Conservation (phyloP, 345 rosid genomes). For the Laguncularia racemosa region DNA sequence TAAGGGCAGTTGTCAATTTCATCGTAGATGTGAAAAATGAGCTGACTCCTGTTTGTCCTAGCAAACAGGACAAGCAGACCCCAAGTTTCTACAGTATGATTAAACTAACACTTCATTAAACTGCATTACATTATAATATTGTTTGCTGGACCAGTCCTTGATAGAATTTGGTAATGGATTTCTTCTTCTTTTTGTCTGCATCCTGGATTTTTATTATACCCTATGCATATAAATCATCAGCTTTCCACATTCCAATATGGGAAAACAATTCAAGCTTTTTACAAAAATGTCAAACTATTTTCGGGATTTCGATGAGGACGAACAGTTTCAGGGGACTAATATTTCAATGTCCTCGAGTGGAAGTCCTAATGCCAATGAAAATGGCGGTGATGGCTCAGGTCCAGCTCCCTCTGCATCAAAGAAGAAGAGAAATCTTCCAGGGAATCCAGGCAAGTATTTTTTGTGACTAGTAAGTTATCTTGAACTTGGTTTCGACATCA, state of each 20-base stretch:
- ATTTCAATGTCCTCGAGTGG: conserved; percentile 30
- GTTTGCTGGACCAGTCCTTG: conserved; percentile 20
- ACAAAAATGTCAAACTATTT: conserved; percentile 33
- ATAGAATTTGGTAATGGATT: conserved; percentile 16
- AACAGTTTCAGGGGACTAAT: conserved; percentile 27
- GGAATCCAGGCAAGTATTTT: conserved; percentile 42
- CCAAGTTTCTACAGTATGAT: conserved; percentile 6
- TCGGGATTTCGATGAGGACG: conserved; percentile 43
- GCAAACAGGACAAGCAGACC: conserved; percentile 24
- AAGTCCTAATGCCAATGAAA: conserved; percentile 28
- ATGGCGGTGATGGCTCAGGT: conserved; percentile 19
- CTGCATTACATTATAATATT: conserved; percentile 9
- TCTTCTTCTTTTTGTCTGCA: conserved; percentile 34
- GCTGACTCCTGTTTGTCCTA: conserved; percentile 13
- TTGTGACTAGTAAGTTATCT: neutral
- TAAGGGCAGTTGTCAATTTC: neutral
- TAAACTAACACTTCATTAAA: conserved; percentile 2
- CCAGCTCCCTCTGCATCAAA: conserved; percentile 18
- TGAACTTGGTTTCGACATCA: neutral
- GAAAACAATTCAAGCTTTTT: neutral
- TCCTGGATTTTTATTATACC: conserved; percentile 2
- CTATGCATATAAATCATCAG: conserved; percentile 13
- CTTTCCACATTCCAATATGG: conserved; percentile 8
- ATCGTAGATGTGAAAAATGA: neutral
- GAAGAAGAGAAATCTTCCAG: conserved; percentile 53